Evolutionary conservation across 225 moss, liverwort and hornwort species (phyloP).

Genomic region (Pseudisothecium myosuroides): DNA sequence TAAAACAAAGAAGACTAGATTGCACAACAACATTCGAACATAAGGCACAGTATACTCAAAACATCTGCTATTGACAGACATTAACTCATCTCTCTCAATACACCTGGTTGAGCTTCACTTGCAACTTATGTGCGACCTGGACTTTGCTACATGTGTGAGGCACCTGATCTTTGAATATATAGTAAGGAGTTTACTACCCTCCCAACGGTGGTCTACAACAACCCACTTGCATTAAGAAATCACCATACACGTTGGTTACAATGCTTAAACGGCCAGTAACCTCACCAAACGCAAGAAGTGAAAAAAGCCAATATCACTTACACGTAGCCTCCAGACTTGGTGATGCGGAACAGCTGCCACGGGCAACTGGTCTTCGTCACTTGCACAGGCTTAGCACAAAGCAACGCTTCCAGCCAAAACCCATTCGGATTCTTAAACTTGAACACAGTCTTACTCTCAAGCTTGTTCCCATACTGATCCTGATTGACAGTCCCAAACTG

Average conservation of each 20-base stretch:
- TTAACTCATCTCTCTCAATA: neutral
- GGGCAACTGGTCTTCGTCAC: neutral
- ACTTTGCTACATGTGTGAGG: neutral
- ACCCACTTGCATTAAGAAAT: neutral
- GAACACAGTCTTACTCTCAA: neutral
- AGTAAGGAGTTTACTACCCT: no score
- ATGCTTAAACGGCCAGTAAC: neutral
- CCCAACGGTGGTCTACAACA: neutral
- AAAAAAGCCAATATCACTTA: neutral
- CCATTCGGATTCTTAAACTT: conserved; percentile 22
- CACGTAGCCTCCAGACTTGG: neutral
- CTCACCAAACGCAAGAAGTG: neutral
- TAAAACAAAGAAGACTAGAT: neutral
- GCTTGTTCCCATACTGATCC: neutral
- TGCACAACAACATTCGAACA: no score
- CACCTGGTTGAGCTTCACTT: neutral
- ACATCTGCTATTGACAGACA: neutral
- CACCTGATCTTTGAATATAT: no score
- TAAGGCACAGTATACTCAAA: no score
- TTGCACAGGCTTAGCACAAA: conserved; percentile 3
- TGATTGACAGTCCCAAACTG: neutral
- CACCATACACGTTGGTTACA: neutral
- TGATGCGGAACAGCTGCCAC: conserved; percentile 13
- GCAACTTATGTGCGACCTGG: neutral
- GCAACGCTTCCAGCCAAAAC: conserved; percentile 5